Evolutionary conservation across 2,329 filamentous ascomycete genomes (phyloP), one percentile per base, ranked within the genome.

Genomic region (Ophiostoma triangulosporum): DNA sequence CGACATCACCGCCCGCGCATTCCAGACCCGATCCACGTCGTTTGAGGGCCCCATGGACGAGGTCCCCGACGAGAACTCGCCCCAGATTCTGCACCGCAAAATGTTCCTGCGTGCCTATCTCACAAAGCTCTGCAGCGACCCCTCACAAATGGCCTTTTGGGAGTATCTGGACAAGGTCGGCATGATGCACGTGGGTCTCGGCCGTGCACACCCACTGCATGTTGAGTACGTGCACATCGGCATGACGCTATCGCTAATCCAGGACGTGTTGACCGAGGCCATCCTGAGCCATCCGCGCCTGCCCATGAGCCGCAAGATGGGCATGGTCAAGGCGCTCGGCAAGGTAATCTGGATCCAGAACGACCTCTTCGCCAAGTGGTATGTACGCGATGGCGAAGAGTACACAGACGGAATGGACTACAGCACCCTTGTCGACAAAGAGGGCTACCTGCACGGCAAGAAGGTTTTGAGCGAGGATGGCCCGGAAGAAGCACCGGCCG

Each of bases 291-390:
- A 88, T 62, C 84, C 84, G 1, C 76, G 77, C 3, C 71, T 93
- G 35, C 73, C 76, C 35, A 73, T 86, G 61, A 72, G 74, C 54
- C 77, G 77, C 66, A 90, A 90, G 69, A 81, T 84, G 17, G 82
- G 78, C 22, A 74, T 91, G 4, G 75, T 90, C 48, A 86, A 84
- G 64, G 86, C 87, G 1, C 72, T 91, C 22, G 80, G 80, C 57
- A 91, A 93, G 66, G 81, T 91, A 26, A 83, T 91, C 59, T 91
- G 86, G 86, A 89, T 91, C 60, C 87, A 91, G 67, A 91, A 91
- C 64, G 86, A 91, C 65, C 73, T 91, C 29, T 86, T 91, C 65
- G 84, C 86, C n/a, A 86, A 84, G 65, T 90, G 85, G 83, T 86
- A 88, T 61, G 78, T 86, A 33, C 73, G 76, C 32, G 82, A 86